A percentile compares a stretch with the other conserved stretches of the same genome.
Evolutionary conservation across 495 filamentous ascomycete genomes (phyloP).

Genomic region (Elaphomyces granulatus): DNA sequence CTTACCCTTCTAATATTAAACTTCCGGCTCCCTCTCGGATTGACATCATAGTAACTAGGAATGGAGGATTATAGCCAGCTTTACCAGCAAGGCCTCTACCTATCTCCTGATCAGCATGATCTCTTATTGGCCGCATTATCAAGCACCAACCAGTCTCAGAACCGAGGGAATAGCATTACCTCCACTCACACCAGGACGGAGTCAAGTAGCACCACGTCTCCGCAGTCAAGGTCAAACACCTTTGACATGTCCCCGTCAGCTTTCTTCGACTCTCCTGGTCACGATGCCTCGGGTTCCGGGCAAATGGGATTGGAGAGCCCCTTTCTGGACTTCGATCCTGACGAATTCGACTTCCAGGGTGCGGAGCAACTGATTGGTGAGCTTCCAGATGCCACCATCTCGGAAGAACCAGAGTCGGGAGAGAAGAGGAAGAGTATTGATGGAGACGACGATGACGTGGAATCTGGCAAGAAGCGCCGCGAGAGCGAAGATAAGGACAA

Average conservation of each 20-base stretch:
- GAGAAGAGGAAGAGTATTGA: slow-evolving; percentile 68
- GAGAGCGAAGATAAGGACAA: slow-evolving; percentile 68
- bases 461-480: slow-evolving; percentile 59
- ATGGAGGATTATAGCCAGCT: slow-evolving; percentile 28
- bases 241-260: slow-evolving; percentile 35
- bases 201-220: slow-evolving; percentile 12
- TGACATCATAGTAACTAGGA: too few species aligned
- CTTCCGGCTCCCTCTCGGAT: too few species aligned
- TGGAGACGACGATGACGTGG: slow-evolving; percentile 54
- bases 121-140: slow-evolving; percentile 77
- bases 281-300: slow-evolving; percentile 26
- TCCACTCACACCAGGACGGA: slow-evolving; percentile 23
- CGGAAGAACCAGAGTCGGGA: slow-evolving; percentile 38
- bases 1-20: too few species aligned
- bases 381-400: slow-evolving; percentile 42
- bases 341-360: slow-evolving; percentile 53
- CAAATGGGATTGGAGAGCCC: slow-evolving; percentile 51
- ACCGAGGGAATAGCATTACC: slow-evolving; percentile 16
- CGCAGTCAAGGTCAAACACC: slow-evolving; percentile 7
- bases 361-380: slow-evolving; percentile 59
- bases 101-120: slow-evolving; percentile 77
- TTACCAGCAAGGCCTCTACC: slow-evolving; percentile 40
- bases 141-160: slow-evolving; percentile 46
- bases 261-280: slow-evolving; percentile 39
- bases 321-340: slow-evolving; percentile 67